Base-by-base conservation (phyloP, 1,284 basidiomycete species). In the Sporisorium sorghi region DNA sequence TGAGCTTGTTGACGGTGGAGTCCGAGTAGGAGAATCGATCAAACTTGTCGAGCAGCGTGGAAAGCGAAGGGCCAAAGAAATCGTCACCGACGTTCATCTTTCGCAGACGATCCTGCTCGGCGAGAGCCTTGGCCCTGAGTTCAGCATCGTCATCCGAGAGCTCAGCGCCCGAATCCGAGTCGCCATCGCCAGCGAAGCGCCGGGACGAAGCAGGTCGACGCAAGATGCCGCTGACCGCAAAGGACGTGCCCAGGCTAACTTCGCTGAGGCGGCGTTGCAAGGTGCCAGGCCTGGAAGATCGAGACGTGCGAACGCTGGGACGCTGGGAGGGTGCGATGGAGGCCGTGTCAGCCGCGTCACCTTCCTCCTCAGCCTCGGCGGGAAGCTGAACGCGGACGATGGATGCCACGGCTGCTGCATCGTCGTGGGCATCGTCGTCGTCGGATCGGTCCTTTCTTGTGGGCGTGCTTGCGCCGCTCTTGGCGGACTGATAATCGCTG, bases 81-180 rank as follows among this genome's bases (percentile, higher is more conserved):
- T 82, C 80, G 24, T 82, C 80, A 15, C 80, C 80, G 24, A 82
- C 73, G 15, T 80, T 79, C 76, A 82, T 80, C 46, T 54, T 63
- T 5, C 80, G 72, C 8, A 82, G 56, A n/a, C 80, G 72, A 32
- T 82, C 70, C 60, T 78, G 77, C 32, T 82, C 80, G 12, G 73
- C 77, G n/a, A 69, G 58, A 17, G 79, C 67, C n/a, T 64, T 58
- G 17, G 53, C 66, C 39, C 60, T 63, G 32, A 82, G 74, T 9
- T 80, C 79, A 5, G 58, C 77, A 48, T 82, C 77, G 5, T 77
- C 77, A 24, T 73, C 76, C 2, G 72, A 77, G 7, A 37, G 40
- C 17, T 75, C 76, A 14, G 49, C 65, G 26, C 48, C 66, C 5
- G 74, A 77, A 33, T 78, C 79, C 1, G 73, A 76, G 28, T 73